A percentile compares a stretch with the other conserved stretches of the same genome.
phyloP scores from a whole-genome alignment of 1,284 basidiomycete genomes.

The Polyporus tsugae region DNA sequence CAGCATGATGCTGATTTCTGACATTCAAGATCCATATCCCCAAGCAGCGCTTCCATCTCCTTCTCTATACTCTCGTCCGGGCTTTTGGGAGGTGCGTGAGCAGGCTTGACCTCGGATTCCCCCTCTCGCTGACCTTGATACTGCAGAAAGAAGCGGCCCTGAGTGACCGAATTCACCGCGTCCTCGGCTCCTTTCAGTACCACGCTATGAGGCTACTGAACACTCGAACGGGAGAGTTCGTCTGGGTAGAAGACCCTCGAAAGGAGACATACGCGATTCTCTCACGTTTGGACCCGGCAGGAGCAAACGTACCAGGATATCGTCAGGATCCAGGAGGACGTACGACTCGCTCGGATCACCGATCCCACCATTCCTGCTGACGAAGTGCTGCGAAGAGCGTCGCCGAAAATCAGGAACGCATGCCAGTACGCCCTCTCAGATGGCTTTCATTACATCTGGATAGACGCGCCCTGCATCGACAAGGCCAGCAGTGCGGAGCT shows the following conservation, averaged over 20 bases:
- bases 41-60: neutral
- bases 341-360: neutral
- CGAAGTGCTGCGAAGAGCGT: neutral
- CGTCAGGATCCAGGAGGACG: constrained; percentile 1
- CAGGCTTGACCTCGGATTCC: neutral
- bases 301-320: constrained; percentile 11
- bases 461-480: constrained; percentile 15
- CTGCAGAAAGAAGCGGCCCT: too few species aligned
- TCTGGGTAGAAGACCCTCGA: neutral
- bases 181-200: constrained; percentile 27
- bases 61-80: neutral
- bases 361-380: neutral
- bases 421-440: constrained; percentile 7
- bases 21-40: too few species aligned
- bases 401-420: neutral
- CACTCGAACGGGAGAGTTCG: neutral
- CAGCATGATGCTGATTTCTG: too few species aligned
- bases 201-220: constrained; percentile 10
- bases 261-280: neutral
- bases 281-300: neutral
- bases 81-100: neutral
- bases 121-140: constrained; percentile 5
- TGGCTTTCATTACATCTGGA: neutral
- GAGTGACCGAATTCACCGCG: constrained; percentile 31
- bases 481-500: constrained; percentile 17